Conservation (phyloP, 2,329 filamentous ascomycete species). For the Penicillium sp. region DNA sequence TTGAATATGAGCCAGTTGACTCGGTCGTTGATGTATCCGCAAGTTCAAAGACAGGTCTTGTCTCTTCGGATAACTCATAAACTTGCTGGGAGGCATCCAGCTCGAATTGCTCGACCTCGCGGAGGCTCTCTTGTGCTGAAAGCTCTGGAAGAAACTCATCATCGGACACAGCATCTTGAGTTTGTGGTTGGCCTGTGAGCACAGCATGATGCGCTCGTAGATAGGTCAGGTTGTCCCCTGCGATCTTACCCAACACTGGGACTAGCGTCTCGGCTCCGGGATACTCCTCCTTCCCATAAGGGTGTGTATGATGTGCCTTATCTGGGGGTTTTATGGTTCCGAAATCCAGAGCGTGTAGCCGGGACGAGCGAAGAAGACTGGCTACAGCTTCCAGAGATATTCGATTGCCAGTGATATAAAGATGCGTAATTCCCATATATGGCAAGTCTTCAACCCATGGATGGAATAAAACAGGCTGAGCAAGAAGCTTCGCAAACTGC, state of each 20-base stretch:
- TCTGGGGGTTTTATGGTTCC: slow-evolving; percentile 46
- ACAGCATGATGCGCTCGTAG: slow-evolving; percentile 55
- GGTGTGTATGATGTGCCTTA: slow-evolving; percentile 20
- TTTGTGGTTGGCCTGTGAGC: slow-evolving; percentile 46
- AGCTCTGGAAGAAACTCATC: slow-evolving; percentile 33
- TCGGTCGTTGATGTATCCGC: slow-evolving; percentile 30
- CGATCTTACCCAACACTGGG: slow-evolving; percentile 47
- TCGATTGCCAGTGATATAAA: slow-evolving; percentile 56
- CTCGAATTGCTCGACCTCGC: slow-evolving; percentile 18
- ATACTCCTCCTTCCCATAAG: slow-evolving; percentile 23
- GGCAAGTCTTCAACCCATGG: slow-evolving; percentile 56
- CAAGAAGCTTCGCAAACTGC: slow-evolving; percentile 49
- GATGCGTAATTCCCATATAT: slow-evolving; percentile 56
- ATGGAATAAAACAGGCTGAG: slow-evolving; percentile 49
- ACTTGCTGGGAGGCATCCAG: slow-evolving; percentile 30
- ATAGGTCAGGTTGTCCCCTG: slow-evolving; percentile 50
- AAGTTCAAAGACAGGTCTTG: slow-evolving; percentile 37
- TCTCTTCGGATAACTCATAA: slow-evolving; percentile 34
- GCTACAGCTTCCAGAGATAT: slow-evolving; percentile 56
- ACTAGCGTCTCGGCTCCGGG: slow-evolving; percentile 56
- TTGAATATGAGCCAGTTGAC: background rate
- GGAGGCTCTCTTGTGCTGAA: slow-evolving; percentile 25
- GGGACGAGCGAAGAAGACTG: slow-evolving; percentile 49
- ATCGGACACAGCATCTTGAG: slow-evolving; percentile 27
- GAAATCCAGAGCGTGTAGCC: slow-evolving; percentile 55